A percentile compares a stretch with the other conserved stretches of the same genome.
These are phyloP conservation scores for Pleurotus tuoliensis DNA, from an alignment of 768 basidiomycete species.

Conservation along the genomic window DNA sequence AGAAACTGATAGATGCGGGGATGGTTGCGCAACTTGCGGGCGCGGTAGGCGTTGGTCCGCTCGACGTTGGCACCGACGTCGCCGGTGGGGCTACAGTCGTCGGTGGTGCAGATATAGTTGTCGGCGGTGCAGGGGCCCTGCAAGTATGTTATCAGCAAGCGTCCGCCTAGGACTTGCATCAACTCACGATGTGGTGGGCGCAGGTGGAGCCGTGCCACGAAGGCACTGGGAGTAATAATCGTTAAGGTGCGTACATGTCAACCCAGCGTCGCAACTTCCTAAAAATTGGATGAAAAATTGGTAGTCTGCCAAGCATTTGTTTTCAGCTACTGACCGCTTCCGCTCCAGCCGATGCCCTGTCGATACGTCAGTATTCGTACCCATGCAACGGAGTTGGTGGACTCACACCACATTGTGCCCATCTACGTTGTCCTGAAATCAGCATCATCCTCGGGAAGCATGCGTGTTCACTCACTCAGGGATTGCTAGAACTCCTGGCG, in stretches of 20 bases:
- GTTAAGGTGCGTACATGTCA: neutral
- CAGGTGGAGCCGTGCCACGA: neutral
- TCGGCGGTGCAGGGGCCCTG: neutral
- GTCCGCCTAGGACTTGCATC: no score
- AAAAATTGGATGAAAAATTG: neutral
- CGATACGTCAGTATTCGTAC: neutral
- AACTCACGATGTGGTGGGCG: neutral
- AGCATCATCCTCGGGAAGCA: neutral
- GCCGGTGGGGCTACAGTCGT: conserved; percentile 14
- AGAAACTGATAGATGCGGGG: conserved; percentile 27
- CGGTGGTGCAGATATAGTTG: conserved; percentile 14
- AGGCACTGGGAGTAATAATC: conserved; percentile 6
- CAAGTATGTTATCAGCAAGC: neutral
- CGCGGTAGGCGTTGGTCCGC: conserved; percentile 5
- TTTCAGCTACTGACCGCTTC: neutral
- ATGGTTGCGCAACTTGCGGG: conserved; percentile 24
- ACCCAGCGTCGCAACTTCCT: neutral
- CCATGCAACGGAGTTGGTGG: neutral
- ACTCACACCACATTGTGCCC: conserved; percentile 4
- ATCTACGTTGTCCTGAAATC: neutral
- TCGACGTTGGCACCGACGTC: conserved; percentile 6
- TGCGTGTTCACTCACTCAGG: neutral
- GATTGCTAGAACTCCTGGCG: neutral
- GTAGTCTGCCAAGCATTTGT: neutral
- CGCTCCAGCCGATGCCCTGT: conserved; percentile 1